Conservation (phyloP, 371 early-diverging fungal genomes). For the Mortierella sp. region DNA sequence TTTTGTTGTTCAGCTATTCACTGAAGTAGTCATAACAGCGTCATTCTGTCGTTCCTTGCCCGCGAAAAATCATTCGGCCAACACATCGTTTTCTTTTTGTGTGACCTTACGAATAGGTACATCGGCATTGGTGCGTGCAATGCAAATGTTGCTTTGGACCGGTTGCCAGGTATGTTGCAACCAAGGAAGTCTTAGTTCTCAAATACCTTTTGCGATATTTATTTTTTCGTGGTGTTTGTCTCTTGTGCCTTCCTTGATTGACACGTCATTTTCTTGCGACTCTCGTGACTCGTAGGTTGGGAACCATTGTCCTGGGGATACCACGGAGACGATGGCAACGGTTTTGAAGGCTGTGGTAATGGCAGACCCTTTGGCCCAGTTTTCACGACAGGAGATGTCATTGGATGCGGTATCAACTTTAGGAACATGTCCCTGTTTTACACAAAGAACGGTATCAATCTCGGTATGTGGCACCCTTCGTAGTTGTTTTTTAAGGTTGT, state of each 20-base stretch:
- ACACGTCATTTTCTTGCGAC: background rate
- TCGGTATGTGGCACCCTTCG: conserved; percentile 68
- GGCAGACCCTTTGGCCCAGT: conserved; percentile 92
- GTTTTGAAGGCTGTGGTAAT: conserved; percentile 80
- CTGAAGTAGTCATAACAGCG: background rate
- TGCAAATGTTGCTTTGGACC: conserved; percentile 63
- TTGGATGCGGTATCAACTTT: conserved; percentile 95
- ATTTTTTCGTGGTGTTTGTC: background rate
- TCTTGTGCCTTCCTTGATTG: background rate
- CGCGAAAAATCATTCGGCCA: background rate
- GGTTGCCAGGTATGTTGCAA: conserved; percentile 81
- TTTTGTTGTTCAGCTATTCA: background rate
- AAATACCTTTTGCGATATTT: background rate
- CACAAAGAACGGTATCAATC: conserved; percentile 91
- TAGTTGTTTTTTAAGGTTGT: background rate
- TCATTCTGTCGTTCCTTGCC: background rate
- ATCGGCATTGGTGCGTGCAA: conserved; percentile 92
- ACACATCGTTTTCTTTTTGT: background rate
- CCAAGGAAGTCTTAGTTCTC: background rate
- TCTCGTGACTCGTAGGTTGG: conserved; percentile 71
- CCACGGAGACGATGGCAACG: conserved; percentile 94
- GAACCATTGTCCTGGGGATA: conserved; percentile 88
- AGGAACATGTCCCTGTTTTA: conserved; percentile 81
- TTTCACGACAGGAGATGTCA: conserved; percentile 90
- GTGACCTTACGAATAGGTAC: conserved; percentile 60